Conservation (phyloP, 345 rosid genomes). For the Salix koriyanagi region DNA sequence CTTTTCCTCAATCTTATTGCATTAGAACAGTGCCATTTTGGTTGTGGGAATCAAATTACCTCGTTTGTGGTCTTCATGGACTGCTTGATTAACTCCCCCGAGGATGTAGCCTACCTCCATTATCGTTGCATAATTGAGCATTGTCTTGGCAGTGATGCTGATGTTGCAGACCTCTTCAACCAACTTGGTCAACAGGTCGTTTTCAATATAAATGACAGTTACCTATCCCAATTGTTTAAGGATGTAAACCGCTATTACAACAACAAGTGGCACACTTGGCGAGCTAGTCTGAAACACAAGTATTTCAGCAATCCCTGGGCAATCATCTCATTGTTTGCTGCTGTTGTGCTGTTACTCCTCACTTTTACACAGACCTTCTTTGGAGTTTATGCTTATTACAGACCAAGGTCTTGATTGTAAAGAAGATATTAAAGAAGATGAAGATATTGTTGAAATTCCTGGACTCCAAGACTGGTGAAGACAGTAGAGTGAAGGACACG, state of each 20-base stretch:
- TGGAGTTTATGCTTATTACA: slow-evolving; percentile 60
- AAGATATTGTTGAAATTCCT: too few relatives aligned
- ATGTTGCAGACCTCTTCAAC: slow-evolving; percentile 85
- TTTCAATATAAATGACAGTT: slow-evolving; percentile 62
- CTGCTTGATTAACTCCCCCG: slow-evolving; percentile 71
- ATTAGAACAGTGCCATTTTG: slow-evolving; percentile 73
- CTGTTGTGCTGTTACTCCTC: slow-evolving; percentile 56
- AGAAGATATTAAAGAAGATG: too few relatives aligned
- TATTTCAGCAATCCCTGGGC: slow-evolving; percentile 88
- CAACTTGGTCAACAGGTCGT: slow-evolving; percentile 78
- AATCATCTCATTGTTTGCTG: slow-evolving; percentile 63
- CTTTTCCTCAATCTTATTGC: slow-evolving; percentile 85
- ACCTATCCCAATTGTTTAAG: slow-evolving; percentile 53
- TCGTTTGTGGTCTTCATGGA: slow-evolving; percentile 85
- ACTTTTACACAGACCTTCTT: slow-evolving; percentile 71
- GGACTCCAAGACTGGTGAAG: too few relatives aligned
- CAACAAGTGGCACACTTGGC: slow-evolving; percentile 83
- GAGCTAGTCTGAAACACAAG: slow-evolving; percentile 66
- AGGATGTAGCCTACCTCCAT: slow-evolving; percentile 77
- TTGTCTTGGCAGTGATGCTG: slow-evolving; percentile 81
- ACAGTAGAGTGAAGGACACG: too few relatives aligned
- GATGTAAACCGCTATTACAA: slow-evolving; percentile 63
- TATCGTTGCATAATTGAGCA: slow-evolving; percentile 70
- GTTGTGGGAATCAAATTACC: slow-evolving; percentile 69
- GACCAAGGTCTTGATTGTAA: slow-evolving; percentile 37